Percentiles rank a stretch among this genome's conserved stretches.
Evolutionary conservation across 257 asterid species (phyloP).

Genomic region (Ilex asprella): DNA sequence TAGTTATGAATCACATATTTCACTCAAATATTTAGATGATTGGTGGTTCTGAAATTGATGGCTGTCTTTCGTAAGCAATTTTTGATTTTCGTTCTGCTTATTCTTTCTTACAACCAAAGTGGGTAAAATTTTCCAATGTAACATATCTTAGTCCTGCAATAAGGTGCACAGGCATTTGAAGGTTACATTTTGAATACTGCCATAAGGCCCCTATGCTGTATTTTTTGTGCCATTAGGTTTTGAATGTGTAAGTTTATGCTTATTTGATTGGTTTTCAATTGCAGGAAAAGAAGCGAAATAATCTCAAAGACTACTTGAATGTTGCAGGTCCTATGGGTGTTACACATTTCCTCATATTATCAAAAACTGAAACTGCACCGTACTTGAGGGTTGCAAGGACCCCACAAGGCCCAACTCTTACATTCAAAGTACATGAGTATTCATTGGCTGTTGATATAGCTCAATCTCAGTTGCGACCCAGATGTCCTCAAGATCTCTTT

Average conservation of each 20-base stretch:
- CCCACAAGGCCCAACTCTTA: constrained; percentile 90
- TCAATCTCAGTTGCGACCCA: constrained; percentile 73
- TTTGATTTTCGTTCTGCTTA: neutral
- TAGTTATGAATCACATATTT: too few species aligned
- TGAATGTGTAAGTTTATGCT: constrained; percentile 2
- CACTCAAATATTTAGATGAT: too few species aligned
- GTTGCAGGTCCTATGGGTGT: constrained; percentile 93
- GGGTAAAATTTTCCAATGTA: neutral
- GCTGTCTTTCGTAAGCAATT: neutral
- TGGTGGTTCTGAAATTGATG: too few species aligned
- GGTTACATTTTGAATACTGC: neutral
- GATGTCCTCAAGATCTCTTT: constrained; percentile 75
- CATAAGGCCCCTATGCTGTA: too few species aligned
- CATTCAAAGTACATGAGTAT: constrained; percentile 79
- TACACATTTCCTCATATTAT: constrained; percentile 81
- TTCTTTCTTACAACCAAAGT: neutral
- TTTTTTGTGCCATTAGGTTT: neutral
- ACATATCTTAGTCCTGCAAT: neutral
- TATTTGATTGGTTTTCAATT: constrained; percentile 4
- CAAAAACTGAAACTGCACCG: constrained; percentile 73
- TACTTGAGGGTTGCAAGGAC: constrained; percentile 75
- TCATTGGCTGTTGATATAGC: constrained; percentile 71
- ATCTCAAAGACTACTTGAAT: constrained; percentile 70
- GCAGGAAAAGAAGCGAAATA: constrained; percentile 85
- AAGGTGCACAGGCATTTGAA: neutral